Conservation (phyloP, 2,329 filamentous ascomycete genomes). For the Xylaria hypoxylon region DNA sequence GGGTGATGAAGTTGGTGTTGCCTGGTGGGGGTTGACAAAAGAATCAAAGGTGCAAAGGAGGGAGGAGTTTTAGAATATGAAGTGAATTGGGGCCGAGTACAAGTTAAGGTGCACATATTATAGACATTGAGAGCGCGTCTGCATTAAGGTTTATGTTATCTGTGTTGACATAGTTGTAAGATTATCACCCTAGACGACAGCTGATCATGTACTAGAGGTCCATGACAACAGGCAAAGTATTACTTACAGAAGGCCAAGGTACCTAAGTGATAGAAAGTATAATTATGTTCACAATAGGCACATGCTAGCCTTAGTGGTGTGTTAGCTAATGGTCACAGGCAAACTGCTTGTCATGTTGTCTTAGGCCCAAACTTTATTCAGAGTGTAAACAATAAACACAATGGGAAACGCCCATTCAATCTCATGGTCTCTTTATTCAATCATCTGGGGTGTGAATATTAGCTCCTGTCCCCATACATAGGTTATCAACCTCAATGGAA, state of each 20-base stretch:
- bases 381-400: conserved; percentile 11
- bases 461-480: conserved; percentile 38
- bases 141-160: background rate
- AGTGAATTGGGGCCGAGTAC: background rate
- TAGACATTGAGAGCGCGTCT: background rate
- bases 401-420: background rate
- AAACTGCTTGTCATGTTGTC: conserved; percentile 28
- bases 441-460: conserved; percentile 31
- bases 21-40: background rate
- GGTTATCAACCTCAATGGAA: conserved; percentile 41
- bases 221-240: background rate
- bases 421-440: conserved; percentile 11
- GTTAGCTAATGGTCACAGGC: background rate
- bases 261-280: background rate
- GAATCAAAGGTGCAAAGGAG: background rate
- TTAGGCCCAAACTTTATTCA: conserved; percentile 19
- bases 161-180: background rate
- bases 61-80: background rate
- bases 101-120: background rate
- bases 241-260: background rate
- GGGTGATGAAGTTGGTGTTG: background rate
- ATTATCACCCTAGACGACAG: background rate
- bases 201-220: background rate
- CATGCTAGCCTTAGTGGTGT: background rate
- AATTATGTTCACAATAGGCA: background rate